Conservation (phyloP, 768 basidiomycete genomes). For the Trametes elegans region DNA sequence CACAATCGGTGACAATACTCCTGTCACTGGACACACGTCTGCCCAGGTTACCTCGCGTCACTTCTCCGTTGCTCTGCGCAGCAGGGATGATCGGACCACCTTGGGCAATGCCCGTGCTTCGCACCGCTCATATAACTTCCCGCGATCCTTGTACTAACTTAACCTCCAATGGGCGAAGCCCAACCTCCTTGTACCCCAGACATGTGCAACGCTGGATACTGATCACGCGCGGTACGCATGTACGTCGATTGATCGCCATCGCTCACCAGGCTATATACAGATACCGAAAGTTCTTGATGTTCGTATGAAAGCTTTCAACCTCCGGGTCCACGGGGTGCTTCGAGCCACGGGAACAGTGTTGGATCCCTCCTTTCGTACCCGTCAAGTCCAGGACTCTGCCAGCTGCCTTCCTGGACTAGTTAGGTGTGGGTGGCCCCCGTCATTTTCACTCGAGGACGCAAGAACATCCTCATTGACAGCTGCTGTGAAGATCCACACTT, state of each 20-base stretch:
- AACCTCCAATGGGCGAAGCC: conserved; percentile 4
- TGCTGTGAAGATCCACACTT: background rate
- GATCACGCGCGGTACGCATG: conserved; percentile 3
- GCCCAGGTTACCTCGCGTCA: no score
- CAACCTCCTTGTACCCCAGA: background rate
- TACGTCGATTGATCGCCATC: background rate
- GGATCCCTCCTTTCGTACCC: background rate
- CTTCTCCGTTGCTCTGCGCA: no score
- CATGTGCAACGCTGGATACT: conserved; percentile 4
- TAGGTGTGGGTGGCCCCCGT: background rate
- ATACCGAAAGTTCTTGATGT: conserved; percentile 1
- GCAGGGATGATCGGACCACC: no score
- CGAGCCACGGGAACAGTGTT: background rate
- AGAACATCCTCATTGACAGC: background rate
- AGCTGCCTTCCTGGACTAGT: background rate
- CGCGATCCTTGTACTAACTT: conserved; percentile 9
- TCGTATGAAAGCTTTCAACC: conserved; percentile 1
- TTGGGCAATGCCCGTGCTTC: background rate
- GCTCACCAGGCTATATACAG: background rate
- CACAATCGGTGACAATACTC: no score
- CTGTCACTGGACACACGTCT: no score
- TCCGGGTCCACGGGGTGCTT: conserved; percentile 5
- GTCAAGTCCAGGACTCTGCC: background rate
- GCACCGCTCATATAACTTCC: background rate
- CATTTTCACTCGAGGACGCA: background rate